These are phyloP conservation scores for Avena eriantha DNA, from an alignment of 176 grass and related monocot species.

Conservation along the genomic window DNA sequence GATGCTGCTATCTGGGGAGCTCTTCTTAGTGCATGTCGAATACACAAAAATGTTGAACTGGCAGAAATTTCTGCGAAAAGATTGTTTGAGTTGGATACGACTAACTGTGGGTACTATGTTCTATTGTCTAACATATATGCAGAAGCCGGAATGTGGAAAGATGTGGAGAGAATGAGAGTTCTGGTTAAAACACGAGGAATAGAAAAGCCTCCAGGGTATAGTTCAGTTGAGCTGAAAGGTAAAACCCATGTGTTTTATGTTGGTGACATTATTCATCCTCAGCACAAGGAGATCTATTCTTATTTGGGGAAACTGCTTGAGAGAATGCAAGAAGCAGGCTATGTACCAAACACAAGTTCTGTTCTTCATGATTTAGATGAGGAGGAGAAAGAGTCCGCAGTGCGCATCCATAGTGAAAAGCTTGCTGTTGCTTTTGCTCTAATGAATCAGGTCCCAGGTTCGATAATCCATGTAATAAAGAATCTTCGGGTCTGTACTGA, in stretches of 20 bases:
- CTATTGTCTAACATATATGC: conserved; percentile 90
- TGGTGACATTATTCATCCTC: conserved; percentile 78
- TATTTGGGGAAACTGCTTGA: conserved; percentile 83
- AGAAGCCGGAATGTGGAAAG: conserved; percentile 79
- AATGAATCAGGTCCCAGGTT: conserved; percentile 67
- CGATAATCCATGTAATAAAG: conserved; percentile 82
- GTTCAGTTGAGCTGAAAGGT: conserved; percentile 81
- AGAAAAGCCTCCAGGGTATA: conserved; percentile 86
- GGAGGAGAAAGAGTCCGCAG: conserved; percentile 81
- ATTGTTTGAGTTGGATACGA: conserved; percentile 80
- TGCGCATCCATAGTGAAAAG: conserved; percentile 90
- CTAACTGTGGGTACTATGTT: conserved; percentile 83
- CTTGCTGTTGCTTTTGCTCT: conserved; percentile 91
- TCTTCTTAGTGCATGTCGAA: conserved; percentile 79
- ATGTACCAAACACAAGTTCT: conserved; percentile 81
- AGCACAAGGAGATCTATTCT: conserved; percentile 73
- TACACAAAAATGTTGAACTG: conserved; percentile 87
- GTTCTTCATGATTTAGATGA: conserved; percentile 88
- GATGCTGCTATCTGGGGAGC: conserved; percentile 87
- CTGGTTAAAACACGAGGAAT: conserved; percentile 74
- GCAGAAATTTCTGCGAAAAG: conserved; percentile 75
- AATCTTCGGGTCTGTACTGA: conserved; percentile 88
- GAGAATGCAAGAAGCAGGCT: conserved; percentile 77
- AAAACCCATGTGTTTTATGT: conserved; percentile 86
- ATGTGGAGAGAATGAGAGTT: conserved; percentile 74